Evolutionary conservation across 2,329 filamentous ascomycete genomes (phyloP), one percentile per base, ranked within the genome.

Genomic region (Cryphonectria radicalis): DNA sequence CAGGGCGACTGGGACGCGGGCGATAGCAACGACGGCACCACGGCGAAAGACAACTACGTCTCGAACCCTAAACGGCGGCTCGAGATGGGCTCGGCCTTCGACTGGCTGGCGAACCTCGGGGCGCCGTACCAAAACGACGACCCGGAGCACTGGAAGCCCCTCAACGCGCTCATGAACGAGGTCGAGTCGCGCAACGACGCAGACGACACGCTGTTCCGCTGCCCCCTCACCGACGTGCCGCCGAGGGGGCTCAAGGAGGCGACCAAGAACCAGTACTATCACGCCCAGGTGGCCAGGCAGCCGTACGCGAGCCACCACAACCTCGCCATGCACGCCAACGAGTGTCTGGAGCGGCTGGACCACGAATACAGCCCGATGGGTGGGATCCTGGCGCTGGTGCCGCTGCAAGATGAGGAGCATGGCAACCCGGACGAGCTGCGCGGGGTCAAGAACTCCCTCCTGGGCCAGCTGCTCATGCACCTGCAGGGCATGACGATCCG

Each of bases 331-430:
- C 88, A 90, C 76, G 87, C 88, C 72, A 90, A 90, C 76, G 83
- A 86, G 71, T 86, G 88, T 66, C 84, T 90, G 7, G 88, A 90
- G 79, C 81, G 86, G 2, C 83, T 90, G 8, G 88, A 90, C 74
- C 87, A 90, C 76, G 88, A 90, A 77, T 88, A 85, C 75, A 82
- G 83, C 60, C 81, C 83, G 37, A 85, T 86, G 50, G 88, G 88
- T 22, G 88, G 88, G 2, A 79, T 90, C 25, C 80, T 90, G 59
- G 83, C 85, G 25, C 79, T 90, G 10, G 81, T 90, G 0, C 88
- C 88, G 0, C 80, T 80, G 2, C 80, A 82, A 22, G 77, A 77
- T 3, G 78, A 78, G 7, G 74, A 79, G 6, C 22, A n/a, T 7
- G 79, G 80, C 67, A 74, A 75, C 22, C 50, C 70, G 25, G 77